Evolutionary conservation across 768 basidiomycete species (phyloP).

Genomic region (Pluteus cervinus): DNA sequence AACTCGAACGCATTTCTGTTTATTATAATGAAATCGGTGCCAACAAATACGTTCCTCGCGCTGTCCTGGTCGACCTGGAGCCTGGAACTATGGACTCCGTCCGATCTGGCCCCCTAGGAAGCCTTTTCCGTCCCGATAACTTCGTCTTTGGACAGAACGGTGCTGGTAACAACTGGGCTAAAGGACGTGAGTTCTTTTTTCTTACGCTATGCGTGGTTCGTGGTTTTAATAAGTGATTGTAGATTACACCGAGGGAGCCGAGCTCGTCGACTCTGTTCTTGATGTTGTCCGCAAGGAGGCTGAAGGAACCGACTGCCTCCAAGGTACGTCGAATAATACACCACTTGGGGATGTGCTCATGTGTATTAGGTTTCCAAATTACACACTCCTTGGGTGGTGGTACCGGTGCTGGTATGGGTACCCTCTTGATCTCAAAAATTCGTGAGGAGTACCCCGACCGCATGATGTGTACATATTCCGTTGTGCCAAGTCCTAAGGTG

Average conservation of each 20-base stretch:
- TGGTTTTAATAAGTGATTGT: constrained; percentile 6
- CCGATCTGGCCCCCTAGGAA: constrained; percentile 83
- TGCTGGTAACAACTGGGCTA: constrained; percentile 99
- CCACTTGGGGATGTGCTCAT: constrained; percentile 11
- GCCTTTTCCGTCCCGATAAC: constrained; percentile 96
- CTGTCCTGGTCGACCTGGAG: constrained; percentile 95
- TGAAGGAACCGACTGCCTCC: constrained; percentile 94
- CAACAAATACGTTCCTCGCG: constrained; percentile 98
- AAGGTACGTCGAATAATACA: too few relatives aligned
- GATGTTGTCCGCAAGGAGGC: constrained; percentile 99
- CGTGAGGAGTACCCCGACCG: constrained; percentile 98
- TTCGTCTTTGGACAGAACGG: constrained; percentile 98
- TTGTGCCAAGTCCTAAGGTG: constrained; percentile 95
- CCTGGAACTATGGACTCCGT: constrained; percentile 96
- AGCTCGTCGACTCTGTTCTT: constrained; percentile 95
- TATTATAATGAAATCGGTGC: constrained; percentile 96
- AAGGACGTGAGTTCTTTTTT: constrained; percentile 75
- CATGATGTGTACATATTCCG: constrained; percentile 99
- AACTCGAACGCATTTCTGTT: constrained; percentile 95
- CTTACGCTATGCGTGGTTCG: constrained; percentile 5
- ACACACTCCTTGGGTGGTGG: constrained; percentile 99
- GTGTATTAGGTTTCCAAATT: constrained; percentile 90
- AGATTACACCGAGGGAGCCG: constrained; percentile 95
- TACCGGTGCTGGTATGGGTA: constrained; percentile 99
- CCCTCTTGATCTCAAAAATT: constrained; percentile 97